Percentiles rank a stretch among this genome's conserved stretches.
These are phyloP conservation scores for Chlorella vulgaris DNA, from an alignment of 139 green algal species.

Conservation along the genomic window DNA sequence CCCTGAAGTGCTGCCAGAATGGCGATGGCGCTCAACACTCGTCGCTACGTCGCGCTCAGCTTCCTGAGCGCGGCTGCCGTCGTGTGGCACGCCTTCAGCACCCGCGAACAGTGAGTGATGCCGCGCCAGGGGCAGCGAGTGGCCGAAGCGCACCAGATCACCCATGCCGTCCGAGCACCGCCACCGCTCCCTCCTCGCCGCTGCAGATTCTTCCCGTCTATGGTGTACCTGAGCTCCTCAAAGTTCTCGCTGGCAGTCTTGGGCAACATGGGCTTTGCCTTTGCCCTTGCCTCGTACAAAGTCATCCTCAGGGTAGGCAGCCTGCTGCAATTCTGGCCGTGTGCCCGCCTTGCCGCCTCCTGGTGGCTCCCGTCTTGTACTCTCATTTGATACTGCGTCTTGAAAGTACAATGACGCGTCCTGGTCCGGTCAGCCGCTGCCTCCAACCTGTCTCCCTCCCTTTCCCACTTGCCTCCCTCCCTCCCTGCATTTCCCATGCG, in stretches of 20 bases:
- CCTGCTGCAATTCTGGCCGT: too few species aligned
- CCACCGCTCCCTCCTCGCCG: background rate
- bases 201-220: slow-evolving; percentile 91
- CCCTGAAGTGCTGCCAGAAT: background rate
- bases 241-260: slow-evolving; percentile 92
- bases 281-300: slow-evolving; percentile 76
- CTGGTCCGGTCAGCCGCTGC: too few species aligned
- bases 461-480: too few species aligned
- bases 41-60: slow-evolving; percentile 66
- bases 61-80: slow-evolving; percentile 60
- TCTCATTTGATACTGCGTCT: too few species aligned
- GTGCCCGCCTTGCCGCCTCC: too few species aligned
- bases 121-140: background rate
- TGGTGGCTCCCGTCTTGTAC: too few species aligned
- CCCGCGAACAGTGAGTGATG: slow-evolving; percentile 83
- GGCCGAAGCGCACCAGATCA: background rate
- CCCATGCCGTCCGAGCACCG: too few species aligned
- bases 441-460: too few species aligned
- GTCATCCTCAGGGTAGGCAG: slow-evolving; percentile 75
- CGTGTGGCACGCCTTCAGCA: slow-evolving; percentile 92
- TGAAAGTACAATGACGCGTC: too few species aligned
- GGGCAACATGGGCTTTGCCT: slow-evolving; percentile 91
- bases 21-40: background rate
- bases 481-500: background rate
- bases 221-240: slow-evolving; percentile 90